Evolutionary conservation across 2,329 filamentous ascomycete genomes (phyloP), one percentile per base, ranked within the genome.

Genomic region (Pyrenophora graminea): DNA sequence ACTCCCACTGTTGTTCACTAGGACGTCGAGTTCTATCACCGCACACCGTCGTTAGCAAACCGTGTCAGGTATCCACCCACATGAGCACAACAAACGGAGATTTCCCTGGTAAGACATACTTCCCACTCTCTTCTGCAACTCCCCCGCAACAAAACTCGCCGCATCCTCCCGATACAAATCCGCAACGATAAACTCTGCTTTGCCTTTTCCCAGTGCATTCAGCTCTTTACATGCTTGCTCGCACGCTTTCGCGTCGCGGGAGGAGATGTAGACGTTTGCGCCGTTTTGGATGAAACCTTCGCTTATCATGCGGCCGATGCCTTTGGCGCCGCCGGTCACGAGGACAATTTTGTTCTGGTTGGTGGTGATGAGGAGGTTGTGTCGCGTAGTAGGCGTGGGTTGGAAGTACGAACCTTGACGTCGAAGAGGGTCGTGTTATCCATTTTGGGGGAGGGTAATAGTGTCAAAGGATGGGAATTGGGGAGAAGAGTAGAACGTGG

Each of bases 231-330:
- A 81, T 15, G 85, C 82, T 40, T 87, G 77, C 64, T 79, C 76
- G 72, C 85, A 85, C 21, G 77, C 75, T 37, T 82, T 84, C 13
- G 83, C 84, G 27, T 87, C 86, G 19, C 84, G 80, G 5, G 84
- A 87, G 5, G 84, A 85, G 56, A 90, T 86, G 76, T 89, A 90
- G 5, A 90, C 87, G 56, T 82, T 87, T 13, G 79, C 80, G 49
- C 85, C 84, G 71, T 86, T 87, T 49, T 77, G 68, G n/a, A 87
- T 78, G 71, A 85, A 87, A 50, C 84, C 85, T 49, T 84, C 77
- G 27, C 83, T 82, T 56, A 88, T 88, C 85, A 88, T 88, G 52
- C 81, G 82, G 13, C 85, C 85, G 56, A 88, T 83, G 58, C 85
- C 85, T 66, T 86, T 78, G 4, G 76, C 76, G 30, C 76, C 76